Percentiles rank a stretch among this genome's conserved stretches.
Evolutionary conservation across 176 grass and related monocot genomes (phyloP).

Genomic region (Oryza glumipatula): DNA sequence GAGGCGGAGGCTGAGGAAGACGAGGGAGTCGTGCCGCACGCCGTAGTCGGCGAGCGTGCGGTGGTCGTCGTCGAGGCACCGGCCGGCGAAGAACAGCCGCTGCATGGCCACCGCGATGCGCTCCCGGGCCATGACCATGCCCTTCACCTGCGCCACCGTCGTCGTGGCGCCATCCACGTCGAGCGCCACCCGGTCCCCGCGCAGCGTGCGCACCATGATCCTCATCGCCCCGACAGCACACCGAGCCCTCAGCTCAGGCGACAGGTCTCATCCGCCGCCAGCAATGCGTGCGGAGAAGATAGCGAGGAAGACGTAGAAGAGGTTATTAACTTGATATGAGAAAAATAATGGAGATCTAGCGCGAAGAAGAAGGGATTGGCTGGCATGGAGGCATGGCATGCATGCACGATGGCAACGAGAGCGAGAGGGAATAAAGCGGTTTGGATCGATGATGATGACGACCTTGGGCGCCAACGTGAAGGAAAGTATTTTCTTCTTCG

Average conservation of each 20-base stretch:
- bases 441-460: not conserved
- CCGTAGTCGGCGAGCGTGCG: conserved; percentile 31
- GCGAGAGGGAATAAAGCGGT: conserved; percentile 43
- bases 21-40: conserved; percentile 39
- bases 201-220: conserved; percentile 58
- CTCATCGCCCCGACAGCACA: conserved; percentile 16
- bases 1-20: conserved; percentile 57
- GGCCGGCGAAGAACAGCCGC: conserved; percentile 52
- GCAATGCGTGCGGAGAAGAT: not conserved
- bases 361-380: conserved; percentile 19
- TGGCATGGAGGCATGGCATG: conserved; percentile 3
- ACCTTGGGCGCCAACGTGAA: conserved; percentile 8
- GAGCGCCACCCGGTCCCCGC: conserved; percentile 49
- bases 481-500: conserved; percentile 39
- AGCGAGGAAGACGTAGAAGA: not conserved
- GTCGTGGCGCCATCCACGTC: conserved; percentile 38
- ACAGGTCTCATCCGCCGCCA: not conserved
- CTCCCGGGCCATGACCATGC: conserved; percentile 42
- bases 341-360: not conserved
- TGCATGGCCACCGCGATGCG: conserved; percentile 36
- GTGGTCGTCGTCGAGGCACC: conserved; percentile 43
- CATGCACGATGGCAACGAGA: not conserved
- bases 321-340: not conserved
- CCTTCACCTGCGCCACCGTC: conserved; percentile 50
- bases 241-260: not conserved